These are phyloP conservation scores for Cyphellophora attinorum DNA, from an alignment of 2,329 filamentous ascomycete genomes.

Conservation along the genomic window DNA sequence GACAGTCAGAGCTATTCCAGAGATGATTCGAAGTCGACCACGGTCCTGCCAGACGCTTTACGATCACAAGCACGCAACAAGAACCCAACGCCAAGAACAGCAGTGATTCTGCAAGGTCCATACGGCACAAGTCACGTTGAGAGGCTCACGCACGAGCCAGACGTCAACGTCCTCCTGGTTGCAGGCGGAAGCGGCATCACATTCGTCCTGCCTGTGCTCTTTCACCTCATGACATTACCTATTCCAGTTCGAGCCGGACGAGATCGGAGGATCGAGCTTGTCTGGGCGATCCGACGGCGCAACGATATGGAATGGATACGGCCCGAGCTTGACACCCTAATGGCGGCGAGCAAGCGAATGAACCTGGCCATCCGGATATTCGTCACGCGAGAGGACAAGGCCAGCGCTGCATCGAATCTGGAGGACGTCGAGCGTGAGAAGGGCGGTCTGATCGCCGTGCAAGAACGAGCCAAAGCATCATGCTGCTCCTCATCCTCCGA, in stretches of 20 bases:
- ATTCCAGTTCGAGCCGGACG: constrained; percentile 9
- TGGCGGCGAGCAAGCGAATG: constrained; percentile 26
- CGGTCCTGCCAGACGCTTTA: not conserved
- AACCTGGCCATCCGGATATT: constrained; percentile 47
- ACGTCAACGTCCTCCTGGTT: constrained; percentile 41
- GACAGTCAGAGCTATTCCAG: constrained; percentile 9
- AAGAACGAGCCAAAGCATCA: constrained; percentile 1
- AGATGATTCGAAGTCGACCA: not conserved
- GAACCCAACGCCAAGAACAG: constrained; percentile 29
- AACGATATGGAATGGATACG: constrained; percentile 50
- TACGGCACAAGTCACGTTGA: constrained; percentile 39
- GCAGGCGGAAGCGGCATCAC: constrained; percentile 52
- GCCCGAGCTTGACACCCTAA: constrained; percentile 45
- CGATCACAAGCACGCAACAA: not conserved
- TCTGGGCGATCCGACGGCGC: constrained; percentile 53
- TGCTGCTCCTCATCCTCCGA: constrained; percentile 3
- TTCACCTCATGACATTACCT: constrained; percentile 25
- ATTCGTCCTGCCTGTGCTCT: constrained; percentile 44
- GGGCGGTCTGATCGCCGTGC: not conserved
- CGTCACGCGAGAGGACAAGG: constrained; percentile 43
- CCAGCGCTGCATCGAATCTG: not conserved
- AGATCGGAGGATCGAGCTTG: constrained; percentile 46
- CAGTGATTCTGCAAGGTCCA: constrained; percentile 53
- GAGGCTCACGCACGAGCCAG: constrained; percentile 13
- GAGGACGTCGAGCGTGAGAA: not conserved